Conservation (phyloP, 108 stramenopile species). For the Cyclotella atomus region DNA sequence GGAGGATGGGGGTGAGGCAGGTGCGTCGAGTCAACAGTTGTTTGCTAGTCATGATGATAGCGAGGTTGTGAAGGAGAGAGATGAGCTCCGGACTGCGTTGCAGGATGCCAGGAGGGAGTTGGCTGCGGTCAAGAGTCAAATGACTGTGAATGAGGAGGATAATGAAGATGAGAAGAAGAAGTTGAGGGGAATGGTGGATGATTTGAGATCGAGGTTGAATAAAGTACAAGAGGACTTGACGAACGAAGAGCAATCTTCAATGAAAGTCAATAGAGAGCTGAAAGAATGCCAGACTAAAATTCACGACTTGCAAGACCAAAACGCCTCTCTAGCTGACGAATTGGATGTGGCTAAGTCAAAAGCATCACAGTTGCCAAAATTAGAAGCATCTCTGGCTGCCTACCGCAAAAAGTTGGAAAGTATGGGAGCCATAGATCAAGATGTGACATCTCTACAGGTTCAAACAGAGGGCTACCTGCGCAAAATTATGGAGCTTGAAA, state of each 20-base stretch:
- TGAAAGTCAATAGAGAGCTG: slow-evolving; percentile 58
- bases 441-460: slow-evolving; percentile 81
- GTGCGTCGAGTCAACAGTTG: slow-evolving; percentile 30
- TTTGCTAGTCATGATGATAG: slow-evolving; percentile 45
- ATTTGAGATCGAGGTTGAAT: slow-evolving; percentile 80
- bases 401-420: slow-evolving; percentile 84
- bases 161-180: slow-evolving; percentile 71
- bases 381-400: slow-evolving; percentile 76
- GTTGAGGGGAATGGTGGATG: slow-evolving; percentile 76
- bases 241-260: slow-evolving; percentile 64
- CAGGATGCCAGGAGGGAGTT: slow-evolving; percentile 73
- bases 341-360: slow-evolving; percentile 83
- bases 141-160: slow-evolving; percentile 61
- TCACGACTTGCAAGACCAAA: slow-evolving; percentile 69
- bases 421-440: slow-evolving; percentile 75
- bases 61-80: slow-evolving; percentile 50
- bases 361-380: slow-evolving; percentile 77
- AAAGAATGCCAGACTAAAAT: slow-evolving; percentile 72
- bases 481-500: slow-evolving; percentile 85
- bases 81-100: slow-evolving; percentile 47
- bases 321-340: slow-evolving; percentile 82
- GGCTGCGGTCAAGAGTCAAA: slow-evolving; percentile 63
- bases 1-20: slow-evolving; percentile 38
- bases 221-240: slow-evolving; percentile 74
- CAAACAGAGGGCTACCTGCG: slow-evolving; percentile 77